Evolutionary conservation across 2,329 filamentous ascomycete genomes (phyloP), one percentile per base, ranked within the genome.

Genomic region (Cercospora zeina): DNA sequence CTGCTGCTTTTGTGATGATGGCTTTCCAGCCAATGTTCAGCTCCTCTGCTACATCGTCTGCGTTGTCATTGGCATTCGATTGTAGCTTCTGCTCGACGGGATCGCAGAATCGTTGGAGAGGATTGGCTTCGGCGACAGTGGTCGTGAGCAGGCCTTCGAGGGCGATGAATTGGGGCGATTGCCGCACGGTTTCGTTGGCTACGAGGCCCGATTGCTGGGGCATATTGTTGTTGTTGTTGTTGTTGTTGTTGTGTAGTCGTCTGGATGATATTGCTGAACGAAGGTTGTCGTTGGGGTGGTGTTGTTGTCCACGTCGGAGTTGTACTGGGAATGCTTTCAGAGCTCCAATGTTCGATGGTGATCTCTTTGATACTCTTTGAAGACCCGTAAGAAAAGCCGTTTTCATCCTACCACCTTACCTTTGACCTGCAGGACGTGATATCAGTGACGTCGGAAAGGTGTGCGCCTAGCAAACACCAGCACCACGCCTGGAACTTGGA

Each of bases 21-120:
- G 65, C 61, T 59, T 62, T 55, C 69, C 70, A 71, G 11, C 56
- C 61, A 13, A 59, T 62, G 33, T 58, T 67, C 58, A 71, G 53
- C 19, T 62, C 60, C 19, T 66, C 57, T 54, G 68, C 67, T 42
- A 70, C 58, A 47, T 67, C 66, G 1, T 66, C 67, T 24, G 64
- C 33, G 30, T n/a, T 39, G n/a, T 27, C 49, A 19, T 62, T 27
- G 6, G 24, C 3, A 6, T 6, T 58, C 9, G 64, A 62, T 34
- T 54, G 51, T 37, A 62, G 64, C 36, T 61, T 42, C 11, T 62
- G 54, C 62, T 71, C 69, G 13, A 65, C 65, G 16, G 68, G 67
- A 14, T 61, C 63, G 57, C 66, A 66, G 59, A 71, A 67, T 10
- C 57, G 55, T 31, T 67, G 61, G 33, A 65, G 54, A 33, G 63